Percentiles rank a stretch among this genome's conserved stretches.
These are phyloP conservation scores for Ilyonectria sp. DNA, from an alignment of 2,329 filamentous ascomycete species.

Conservation along the genomic window DNA sequence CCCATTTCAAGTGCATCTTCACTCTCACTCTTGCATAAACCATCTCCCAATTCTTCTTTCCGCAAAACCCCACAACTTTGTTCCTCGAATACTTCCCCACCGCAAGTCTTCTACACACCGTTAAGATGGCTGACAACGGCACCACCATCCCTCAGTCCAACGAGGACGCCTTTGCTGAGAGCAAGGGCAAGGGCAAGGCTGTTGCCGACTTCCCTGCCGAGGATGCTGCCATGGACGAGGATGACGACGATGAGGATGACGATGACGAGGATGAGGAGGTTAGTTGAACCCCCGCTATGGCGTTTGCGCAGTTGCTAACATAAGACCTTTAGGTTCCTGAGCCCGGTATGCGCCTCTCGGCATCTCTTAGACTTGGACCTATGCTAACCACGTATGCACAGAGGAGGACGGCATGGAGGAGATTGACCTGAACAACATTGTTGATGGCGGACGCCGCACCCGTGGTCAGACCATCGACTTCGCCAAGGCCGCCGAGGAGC, in stretches of 20 bases:
- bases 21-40: slow-evolving; percentile 38
- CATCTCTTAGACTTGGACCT: slow-evolving; percentile 30
- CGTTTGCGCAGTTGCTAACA: slow-evolving; percentile 43
- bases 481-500: slow-evolving; percentile 88
- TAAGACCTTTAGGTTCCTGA: slow-evolving; percentile 46
- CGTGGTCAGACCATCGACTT: slow-evolving; percentile 95
- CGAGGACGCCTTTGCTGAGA: slow-evolving; percentile 62
- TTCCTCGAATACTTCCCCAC: not conserved
- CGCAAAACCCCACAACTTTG: slow-evolving; percentile 26
- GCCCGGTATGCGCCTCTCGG: slow-evolving; percentile 43
- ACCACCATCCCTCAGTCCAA: slow-evolving; percentile 62
- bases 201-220: slow-evolving; percentile 61
- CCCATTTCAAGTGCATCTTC: slow-evolving; percentile 45
- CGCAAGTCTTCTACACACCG: slow-evolving; percentile 17
- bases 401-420: slow-evolving; percentile 90
- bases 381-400: slow-evolving; percentile 59
- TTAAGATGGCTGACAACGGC: slow-evolving; percentile 66
- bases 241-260: slow-evolving; percentile 82
- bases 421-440: slow-evolving; percentile 92
- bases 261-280: slow-evolving; percentile 61
- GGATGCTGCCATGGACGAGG: slow-evolving; percentile 81
- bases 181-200: slow-evolving; percentile 93
- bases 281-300: slow-evolving; percentile 20
- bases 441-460: slow-evolving; percentile 83
- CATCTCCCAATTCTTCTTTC: slow-evolving; percentile 31